Evolutionary conservation across 106 monocot genomes (phyloP).

Genomic region (Acorus calamus): DNA sequence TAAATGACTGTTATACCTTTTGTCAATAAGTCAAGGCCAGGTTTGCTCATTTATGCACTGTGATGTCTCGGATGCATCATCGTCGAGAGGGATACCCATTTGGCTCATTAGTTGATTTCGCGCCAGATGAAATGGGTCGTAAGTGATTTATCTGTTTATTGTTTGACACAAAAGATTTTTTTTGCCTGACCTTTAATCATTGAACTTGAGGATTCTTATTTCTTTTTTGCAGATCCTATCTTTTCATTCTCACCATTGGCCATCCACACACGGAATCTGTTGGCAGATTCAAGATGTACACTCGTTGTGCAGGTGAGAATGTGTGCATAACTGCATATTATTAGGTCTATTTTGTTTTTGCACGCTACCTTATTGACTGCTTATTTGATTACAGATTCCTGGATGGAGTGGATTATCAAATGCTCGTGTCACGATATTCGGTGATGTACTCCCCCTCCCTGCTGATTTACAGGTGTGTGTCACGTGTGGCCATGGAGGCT

Average conservation of each 20-base stretch:
- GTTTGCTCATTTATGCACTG: slow-evolving; percentile 88
- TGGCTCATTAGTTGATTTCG: slow-evolving; percentile 97
- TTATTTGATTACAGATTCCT: slow-evolving; percentile 45
- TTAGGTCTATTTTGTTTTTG: neutral
- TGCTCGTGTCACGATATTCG: slow-evolving; percentile 98
- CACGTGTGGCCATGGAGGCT: neutral
- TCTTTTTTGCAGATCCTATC: slow-evolving; percentile 60
- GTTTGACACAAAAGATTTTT: neutral
- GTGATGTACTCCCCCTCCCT: slow-evolving; percentile 71
- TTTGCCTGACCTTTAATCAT: neutral
- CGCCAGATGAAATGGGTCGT: slow-evolving; percentile 82
- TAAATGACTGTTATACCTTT: neutral
- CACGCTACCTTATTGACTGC: neutral
- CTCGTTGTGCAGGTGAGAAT: slow-evolving; percentile 87
- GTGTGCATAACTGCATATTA: neutral
- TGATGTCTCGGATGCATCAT: slow-evolving; percentile 97
- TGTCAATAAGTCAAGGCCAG: slow-evolving; percentile 42
- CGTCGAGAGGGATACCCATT: slow-evolving; percentile 85
- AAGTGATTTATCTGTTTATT: slow-evolving; percentile 18
- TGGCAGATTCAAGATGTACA: slow-evolving; percentile 90
- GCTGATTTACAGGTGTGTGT: slow-evolving; percentile 62
- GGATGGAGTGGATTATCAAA: slow-evolving; percentile 99
- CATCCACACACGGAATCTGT: slow-evolving; percentile 88
- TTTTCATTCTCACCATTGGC: slow-evolving; percentile 92
- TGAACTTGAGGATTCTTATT: neutral